A percentile compares a stretch with the other conserved stretches of the same genome.
phyloP scores from a whole-genome alignment of 2,329 filamentous ascomycete species.

The Ophiostoma perfectum region DNA sequence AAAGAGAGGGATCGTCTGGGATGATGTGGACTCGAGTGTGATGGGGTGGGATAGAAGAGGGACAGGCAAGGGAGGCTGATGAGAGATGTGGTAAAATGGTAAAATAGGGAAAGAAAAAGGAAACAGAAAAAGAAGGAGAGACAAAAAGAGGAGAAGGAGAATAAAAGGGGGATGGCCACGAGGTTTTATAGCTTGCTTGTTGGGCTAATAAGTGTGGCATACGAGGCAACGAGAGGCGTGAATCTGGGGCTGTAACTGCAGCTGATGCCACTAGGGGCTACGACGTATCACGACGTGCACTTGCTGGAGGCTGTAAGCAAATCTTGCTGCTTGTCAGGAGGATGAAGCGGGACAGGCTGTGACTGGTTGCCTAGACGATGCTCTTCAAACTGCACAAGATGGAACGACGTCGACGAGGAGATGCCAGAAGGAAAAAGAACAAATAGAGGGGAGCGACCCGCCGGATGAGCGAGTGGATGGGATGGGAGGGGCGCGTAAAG shows the following conservation, averaged over 20 bases:
- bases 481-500: conserved; percentile 6
- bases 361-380: conserved; percentile 9
- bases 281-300: too few relatives aligned
- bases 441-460: conserved; percentile 2
- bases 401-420: background rate
- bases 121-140: background rate
- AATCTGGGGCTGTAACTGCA: background rate
- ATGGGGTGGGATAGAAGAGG: conserved; percentile 5
- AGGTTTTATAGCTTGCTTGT: conserved; percentile 4
- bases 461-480: conserved; percentile 7
- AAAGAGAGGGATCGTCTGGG: background rate
- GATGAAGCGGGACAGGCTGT: background rate
- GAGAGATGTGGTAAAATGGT: background rate
- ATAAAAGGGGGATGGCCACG: background rate
- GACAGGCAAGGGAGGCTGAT: background rate
- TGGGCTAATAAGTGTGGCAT: background rate
- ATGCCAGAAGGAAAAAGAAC: background rate
- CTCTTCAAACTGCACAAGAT: conserved; percentile 1
- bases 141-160: conserved; percentile 12
- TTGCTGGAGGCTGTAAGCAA: background rate
- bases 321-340: background rate
- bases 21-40: background rate
- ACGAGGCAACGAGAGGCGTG: background rate
- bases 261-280: too few relatives aligned
- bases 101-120: background rate